Percentiles rank a stretch among this genome's conserved stretches.
phyloP scores from a whole-genome alignment of 306 rosid genomes.

The Lupinus albus region DNA sequence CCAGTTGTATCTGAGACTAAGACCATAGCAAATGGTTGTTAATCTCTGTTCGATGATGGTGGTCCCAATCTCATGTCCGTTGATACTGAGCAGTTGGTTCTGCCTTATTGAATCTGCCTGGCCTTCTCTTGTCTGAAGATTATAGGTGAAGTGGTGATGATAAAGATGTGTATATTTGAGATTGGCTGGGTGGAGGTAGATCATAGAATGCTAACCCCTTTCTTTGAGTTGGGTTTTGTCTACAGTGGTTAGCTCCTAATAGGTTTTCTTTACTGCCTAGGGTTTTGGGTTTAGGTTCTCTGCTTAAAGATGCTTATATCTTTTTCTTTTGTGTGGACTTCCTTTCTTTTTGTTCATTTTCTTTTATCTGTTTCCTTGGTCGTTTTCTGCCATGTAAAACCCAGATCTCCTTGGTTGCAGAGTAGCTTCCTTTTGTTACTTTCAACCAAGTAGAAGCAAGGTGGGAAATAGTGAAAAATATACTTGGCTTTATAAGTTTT shows the following conservation, averaged over 20 bases:
- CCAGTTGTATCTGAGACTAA: conserved; percentile 66
- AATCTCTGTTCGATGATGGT: conserved; percentile 46
- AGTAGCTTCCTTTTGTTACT: conserved; percentile 55
- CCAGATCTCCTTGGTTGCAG: conserved; percentile 59
- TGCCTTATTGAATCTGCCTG: conserved; percentile 49
- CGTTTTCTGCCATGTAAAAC: conserved; percentile 80
- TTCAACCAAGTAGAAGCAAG: conserved; percentile 75
- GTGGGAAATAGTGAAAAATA: conserved; percentile 76
- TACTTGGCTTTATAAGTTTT: conserved; percentile 50
- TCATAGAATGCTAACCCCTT: conserved; percentile 49
- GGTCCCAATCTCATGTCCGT: conserved; percentile 46
- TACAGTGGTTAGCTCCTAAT: conserved; percentile 72
- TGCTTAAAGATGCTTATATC: conserved; percentile 41
- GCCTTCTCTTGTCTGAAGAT: conserved; percentile 47
- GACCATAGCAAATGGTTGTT: conserved; percentile 69
- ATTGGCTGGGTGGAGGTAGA: conserved; percentile 53
- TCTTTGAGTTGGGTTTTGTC: conserved; percentile 53
- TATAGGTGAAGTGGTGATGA: conserved; percentile 52
- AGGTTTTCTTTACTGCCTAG: conserved; percentile 63
- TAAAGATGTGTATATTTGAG: conserved; percentile 47
- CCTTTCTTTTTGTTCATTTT: not conserved
- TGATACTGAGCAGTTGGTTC: conserved; percentile 48
- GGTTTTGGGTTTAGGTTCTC: conserved; percentile 52
- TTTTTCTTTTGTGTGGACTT: conserved; percentile 39
- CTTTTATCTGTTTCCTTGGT: conserved; percentile 20